Evolutionary conservation across 2,329 filamentous ascomycete species (phyloP).

Genomic region (Colletotrichum aenigma): DNA sequence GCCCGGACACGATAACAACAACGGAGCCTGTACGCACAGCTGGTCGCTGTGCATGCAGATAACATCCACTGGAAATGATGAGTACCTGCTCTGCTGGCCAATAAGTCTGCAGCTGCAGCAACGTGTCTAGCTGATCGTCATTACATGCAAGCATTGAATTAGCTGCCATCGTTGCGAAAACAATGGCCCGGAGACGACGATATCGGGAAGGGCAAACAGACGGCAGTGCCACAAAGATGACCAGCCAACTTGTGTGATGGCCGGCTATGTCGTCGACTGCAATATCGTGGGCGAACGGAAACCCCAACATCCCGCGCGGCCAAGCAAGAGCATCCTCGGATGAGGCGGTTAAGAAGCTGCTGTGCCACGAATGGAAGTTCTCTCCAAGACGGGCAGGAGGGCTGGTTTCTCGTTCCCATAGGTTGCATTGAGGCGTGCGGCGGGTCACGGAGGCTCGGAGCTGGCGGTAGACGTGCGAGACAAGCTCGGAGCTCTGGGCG

Average conservation of each 20-base stretch:
- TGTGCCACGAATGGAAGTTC: not conserved
- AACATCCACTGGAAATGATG: not conserved
- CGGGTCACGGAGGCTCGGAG: slow-evolving; percentile 15
- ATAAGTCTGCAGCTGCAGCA: not conserved
- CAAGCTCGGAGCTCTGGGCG: slow-evolving; percentile 3
- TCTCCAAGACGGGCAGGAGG: slow-evolving; percentile 4
- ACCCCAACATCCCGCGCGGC: not conserved
- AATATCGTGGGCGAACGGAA: not conserved
- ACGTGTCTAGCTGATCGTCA: not conserved
- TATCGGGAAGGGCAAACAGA: not conserved
- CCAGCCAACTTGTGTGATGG: not conserved
- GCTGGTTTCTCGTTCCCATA: not conserved
- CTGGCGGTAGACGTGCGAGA: slow-evolving; percentile 12
- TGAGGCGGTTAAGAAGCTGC: slow-evolving; percentile 5
- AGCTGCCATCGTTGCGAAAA: not conserved
- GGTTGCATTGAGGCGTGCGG: not conserved
- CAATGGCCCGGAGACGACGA: not conserved
- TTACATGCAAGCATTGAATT: not conserved
- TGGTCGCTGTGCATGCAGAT: not conserved
- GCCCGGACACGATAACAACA: not conserved
- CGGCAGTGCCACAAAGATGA: not conserved
- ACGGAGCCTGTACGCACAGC: not conserved
- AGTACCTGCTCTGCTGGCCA: not conserved
- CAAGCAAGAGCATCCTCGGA: slow-evolving; percentile 3
- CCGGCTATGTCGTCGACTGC: not conserved